phyloP scores from a whole-genome alignment of 768 basidiomycete species.

The Boletus bicolor region DNA sequence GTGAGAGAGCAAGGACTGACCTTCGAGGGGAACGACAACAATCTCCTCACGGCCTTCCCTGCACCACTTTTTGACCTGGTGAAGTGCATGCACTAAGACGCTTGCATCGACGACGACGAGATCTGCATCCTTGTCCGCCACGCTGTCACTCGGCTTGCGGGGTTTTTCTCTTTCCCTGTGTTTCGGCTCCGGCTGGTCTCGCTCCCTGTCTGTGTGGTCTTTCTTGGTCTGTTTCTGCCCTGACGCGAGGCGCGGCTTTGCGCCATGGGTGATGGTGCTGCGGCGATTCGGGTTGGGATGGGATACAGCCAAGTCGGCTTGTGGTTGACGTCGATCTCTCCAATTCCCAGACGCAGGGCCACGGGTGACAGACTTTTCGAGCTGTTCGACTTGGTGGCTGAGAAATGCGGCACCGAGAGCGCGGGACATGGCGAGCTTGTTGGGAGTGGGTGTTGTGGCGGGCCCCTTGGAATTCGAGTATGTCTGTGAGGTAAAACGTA shows the following conservation, averaged over 20 bases:
- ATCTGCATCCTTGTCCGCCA: slow-evolving; percentile 60
- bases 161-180: slow-evolving; percentile 18
- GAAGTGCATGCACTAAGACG: slow-evolving; percentile 73
- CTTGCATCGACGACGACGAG: slow-evolving; percentile 78
- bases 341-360: slow-evolving; percentile 57
- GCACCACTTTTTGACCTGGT: slow-evolving; percentile 81
- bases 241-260: slow-evolving; percentile 25
- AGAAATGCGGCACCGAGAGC: slow-evolving; percentile 86
- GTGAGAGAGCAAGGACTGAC: slow-evolving; percentile 39
- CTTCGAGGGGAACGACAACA: slow-evolving; percentile 84
- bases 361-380: slow-evolving; percentile 69
- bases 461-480: slow-evolving; percentile 13
- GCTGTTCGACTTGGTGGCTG: slow-evolving; percentile 83
- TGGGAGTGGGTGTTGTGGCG: slow-evolving; percentile 33
- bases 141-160: slow-evolving; percentile 26
- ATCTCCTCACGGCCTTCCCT: slow-evolving; percentile 73
- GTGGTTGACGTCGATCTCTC: slow-evolving; percentile 47
- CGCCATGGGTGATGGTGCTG: slow-evolving; percentile 3
- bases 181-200: slow-evolving; percentile 20
- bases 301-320: slow-evolving; percentile 11
- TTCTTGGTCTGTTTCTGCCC: slow-evolving; percentile 24
- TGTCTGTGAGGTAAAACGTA: background rate
- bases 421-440: slow-evolving; percentile 78
- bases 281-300: slow-evolving; percentile 22
- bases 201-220: slow-evolving; percentile 18